A percentile compares a stretch with the other conserved stretches of the same genome.
These are phyloP conservation scores for Botrytis galanthina DNA, from an alignment of 2,329 filamentous ascomycete genomes.

Conservation along the genomic window DNA sequence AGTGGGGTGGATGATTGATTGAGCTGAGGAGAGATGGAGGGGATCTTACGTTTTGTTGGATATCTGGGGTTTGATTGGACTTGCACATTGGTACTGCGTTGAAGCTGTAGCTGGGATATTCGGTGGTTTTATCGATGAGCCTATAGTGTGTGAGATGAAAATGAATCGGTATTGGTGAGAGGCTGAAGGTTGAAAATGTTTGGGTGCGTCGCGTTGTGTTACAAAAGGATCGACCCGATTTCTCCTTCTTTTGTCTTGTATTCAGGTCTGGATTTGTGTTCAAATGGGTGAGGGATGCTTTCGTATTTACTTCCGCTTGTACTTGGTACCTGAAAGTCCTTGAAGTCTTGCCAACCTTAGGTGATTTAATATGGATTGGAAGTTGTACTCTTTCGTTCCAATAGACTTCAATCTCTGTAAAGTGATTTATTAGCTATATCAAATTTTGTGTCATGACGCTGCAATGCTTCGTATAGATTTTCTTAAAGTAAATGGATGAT, in stretches of 20 bases:
- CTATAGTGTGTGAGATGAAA: background rate
- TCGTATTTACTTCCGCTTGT: background rate
- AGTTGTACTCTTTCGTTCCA: too few relatives aligned
- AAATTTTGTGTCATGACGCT: background rate
- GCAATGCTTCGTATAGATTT: background rate
- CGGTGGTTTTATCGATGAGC: background rate
- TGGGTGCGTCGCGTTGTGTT: background rate
- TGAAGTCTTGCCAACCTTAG: too few relatives aligned
- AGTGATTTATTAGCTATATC: too few relatives aligned
- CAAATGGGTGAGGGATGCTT: rapidly evolving
- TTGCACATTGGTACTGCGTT: background rate
- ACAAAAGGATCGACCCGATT: background rate
- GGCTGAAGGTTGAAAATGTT: background rate
- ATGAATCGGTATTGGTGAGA: background rate
- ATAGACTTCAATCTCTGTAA: too few relatives aligned
- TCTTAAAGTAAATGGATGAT: background rate
- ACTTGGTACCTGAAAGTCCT: too few relatives aligned
- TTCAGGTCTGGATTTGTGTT: background rate
- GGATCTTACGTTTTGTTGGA: background rate
- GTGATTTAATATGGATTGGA: too few relatives aligned
- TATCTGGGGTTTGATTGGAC: background rate
- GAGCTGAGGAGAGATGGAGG: background rate
- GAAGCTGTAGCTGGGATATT: background rate
- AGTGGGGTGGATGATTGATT: background rate
- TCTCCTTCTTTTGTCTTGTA: background rate